Evolutionary conservation across 2,329 filamentous ascomycete genomes (phyloP).

Genomic region (Cercospora sojina): DNA sequence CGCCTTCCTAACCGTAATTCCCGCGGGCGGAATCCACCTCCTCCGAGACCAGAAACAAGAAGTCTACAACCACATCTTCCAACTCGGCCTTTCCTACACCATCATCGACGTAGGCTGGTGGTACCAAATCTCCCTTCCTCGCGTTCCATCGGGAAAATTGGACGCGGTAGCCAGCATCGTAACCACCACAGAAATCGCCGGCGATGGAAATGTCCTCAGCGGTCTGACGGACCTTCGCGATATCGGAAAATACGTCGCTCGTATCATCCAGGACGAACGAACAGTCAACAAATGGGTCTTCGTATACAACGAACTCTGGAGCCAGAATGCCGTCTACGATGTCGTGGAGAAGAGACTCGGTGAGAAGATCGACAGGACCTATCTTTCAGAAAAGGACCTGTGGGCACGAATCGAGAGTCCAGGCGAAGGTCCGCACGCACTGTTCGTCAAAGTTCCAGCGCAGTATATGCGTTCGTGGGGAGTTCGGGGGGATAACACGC

Average conservation of each 20-base stretch:
- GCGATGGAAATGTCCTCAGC: constrained; percentile 47
- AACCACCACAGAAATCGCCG: constrained; percentile 43
- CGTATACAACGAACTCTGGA: constrained; percentile 49
- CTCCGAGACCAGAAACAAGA: constrained; percentile 48
- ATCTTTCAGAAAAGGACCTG: constrained; percentile 41
- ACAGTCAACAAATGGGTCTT: constrained; percentile 57
- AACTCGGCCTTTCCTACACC: constrained; percentile 54
- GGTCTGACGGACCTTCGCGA: constrained; percentile 54
- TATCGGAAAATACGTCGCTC: constrained; percentile 53
- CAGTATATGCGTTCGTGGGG: constrained; percentile 51
- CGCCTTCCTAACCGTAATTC: constrained; percentile 41
- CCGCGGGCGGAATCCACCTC: constrained; percentile 47
- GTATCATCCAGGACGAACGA: constrained; percentile 52
- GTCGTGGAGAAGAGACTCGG: constrained; percentile 51
- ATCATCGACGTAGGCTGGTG: constrained; percentile 60
- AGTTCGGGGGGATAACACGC: constrained; percentile 55
- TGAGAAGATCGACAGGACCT: constrained; percentile 43
- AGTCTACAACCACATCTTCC: constrained; percentile 52
- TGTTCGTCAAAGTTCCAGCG: constrained; percentile 32
- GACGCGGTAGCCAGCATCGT: constrained; percentile 46
- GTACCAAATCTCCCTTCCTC: constrained; percentile 52
- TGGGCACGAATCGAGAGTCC: constrained; percentile 36
- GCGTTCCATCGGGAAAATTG: constrained; percentile 45
- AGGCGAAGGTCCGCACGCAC: constrained; percentile 24
- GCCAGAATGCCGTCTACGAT: constrained; percentile 49